Conservation (phyloP, 805 yeast genomes). For the Candida lessepsii region DNA sequence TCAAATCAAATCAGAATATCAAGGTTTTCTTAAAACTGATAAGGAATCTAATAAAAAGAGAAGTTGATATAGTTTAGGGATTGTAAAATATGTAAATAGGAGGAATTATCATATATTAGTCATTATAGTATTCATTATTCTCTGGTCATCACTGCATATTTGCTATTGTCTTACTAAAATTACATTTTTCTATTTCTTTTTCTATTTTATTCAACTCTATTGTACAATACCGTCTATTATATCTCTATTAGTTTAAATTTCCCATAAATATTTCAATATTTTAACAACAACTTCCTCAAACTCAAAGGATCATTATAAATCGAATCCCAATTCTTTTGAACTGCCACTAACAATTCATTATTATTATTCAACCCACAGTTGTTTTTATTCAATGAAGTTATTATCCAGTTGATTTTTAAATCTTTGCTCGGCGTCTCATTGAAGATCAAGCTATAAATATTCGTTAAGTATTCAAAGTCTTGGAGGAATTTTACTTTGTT, state of each 20-base stretch:
- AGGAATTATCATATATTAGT: too few relatives aligned
- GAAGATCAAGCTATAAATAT: constrained; percentile 18
- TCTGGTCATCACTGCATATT: too few relatives aligned
- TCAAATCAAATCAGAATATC: constrained; percentile 27
- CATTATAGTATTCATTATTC: too few relatives aligned
- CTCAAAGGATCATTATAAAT: constrained; percentile 14
- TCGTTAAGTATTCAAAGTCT: constrained; percentile 18
- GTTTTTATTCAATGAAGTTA: constrained; percentile 18
- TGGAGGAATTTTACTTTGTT: constrained; percentile 16
- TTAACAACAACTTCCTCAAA: constrained; percentile 10
- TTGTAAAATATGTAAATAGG: constrained; percentile 1
- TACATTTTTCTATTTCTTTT: too few relatives aligned
- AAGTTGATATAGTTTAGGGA: neutral
- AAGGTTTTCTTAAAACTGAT: constrained; percentile 23
- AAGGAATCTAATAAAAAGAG: constrained; percentile 10
- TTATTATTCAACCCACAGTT: neutral
- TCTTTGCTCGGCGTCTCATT: constrained; percentile 16
- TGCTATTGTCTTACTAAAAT: too few relatives aligned
- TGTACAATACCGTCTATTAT: too few relatives aligned
- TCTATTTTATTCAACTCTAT: too few relatives aligned
- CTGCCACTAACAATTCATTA: constrained; percentile 9
- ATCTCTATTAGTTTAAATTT: too few relatives aligned
- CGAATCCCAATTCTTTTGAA: constrained; percentile 19
- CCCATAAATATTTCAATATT: too few relatives aligned
- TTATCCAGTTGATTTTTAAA: constrained; percentile 21